These are phyloP conservation scores for Pulveroboletus frians DNA, from an alignment of 768 basidiomycete species.

Conservation along the genomic window DNA sequence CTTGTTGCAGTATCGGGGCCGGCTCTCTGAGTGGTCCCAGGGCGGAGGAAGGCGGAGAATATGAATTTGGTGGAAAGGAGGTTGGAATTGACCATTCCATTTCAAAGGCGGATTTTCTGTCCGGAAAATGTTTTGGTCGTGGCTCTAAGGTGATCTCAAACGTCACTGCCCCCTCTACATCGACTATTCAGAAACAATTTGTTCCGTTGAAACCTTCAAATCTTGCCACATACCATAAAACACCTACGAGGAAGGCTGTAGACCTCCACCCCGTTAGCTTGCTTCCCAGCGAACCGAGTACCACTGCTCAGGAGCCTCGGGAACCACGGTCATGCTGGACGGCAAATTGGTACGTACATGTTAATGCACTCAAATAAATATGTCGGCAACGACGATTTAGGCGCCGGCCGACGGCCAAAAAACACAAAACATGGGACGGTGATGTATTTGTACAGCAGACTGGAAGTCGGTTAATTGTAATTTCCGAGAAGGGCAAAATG, in stretches of 20 bases:
- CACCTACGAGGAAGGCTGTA: slow-evolving; percentile 29
- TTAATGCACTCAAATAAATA: not conserved
- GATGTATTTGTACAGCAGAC: slow-evolving; percentile 57
- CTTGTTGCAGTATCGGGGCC: slow-evolving; percentile 40
- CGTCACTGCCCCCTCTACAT: slow-evolving; percentile 21
- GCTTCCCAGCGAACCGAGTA: slow-evolving; percentile 19
- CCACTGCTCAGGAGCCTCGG: slow-evolving; percentile 5
- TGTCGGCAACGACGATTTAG: slow-evolving; percentile 32
- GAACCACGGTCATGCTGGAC: slow-evolving; percentile 48
- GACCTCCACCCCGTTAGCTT: slow-evolving; percentile 40
- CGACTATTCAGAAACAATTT: slow-evolving; percentile 28
- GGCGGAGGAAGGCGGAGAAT: slow-evolving; percentile 33
- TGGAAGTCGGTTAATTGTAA: slow-evolving; percentile 50
- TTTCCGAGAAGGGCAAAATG: slow-evolving; percentile 70
- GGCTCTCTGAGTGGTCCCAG: slow-evolving; percentile 45
- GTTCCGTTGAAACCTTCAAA: slow-evolving; percentile 29
- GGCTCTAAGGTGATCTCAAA: slow-evolving; percentile 19
- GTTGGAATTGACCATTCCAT: slow-evolving; percentile 60
- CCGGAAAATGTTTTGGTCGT: slow-evolving; percentile 60
- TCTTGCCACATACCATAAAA: slow-evolving; percentile 17
- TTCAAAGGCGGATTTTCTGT: slow-evolving; percentile 50
- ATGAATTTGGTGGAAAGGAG: slow-evolving; percentile 50
- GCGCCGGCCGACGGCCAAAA: slow-evolving; percentile 68
- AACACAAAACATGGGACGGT: slow-evolving; percentile 86
- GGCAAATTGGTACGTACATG: slow-evolving; percentile 56